Conservation (phyloP, 805 yeast species). For the Barnettozyma vustinii region DNA sequence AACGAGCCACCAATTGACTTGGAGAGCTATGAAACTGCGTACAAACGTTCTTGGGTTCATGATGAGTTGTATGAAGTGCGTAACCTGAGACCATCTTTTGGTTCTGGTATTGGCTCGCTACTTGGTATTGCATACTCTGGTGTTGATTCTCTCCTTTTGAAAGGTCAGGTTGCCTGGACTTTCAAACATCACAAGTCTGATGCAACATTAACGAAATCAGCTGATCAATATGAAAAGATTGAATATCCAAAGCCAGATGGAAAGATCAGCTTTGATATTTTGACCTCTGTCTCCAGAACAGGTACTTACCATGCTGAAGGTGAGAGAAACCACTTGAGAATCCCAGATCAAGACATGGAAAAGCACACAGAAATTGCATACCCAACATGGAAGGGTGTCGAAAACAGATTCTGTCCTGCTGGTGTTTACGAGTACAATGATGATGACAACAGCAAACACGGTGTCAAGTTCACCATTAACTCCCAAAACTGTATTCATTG, state of each 20-base stretch:
- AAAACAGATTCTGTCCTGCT: conserved; percentile 93
- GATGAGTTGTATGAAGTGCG: conserved; percentile 81
- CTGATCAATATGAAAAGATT: conserved; percentile 61
- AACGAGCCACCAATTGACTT: conserved; percentile 44
- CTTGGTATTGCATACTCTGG: conserved; percentile 89
- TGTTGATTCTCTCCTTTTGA: conserved; percentile 67
- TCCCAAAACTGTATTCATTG: conserved; percentile 98
- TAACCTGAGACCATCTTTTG: conserved; percentile 90
- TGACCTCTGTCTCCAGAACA: conserved; percentile 93
- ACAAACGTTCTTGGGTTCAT: conserved; percentile 77
- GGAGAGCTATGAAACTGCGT: conserved; percentile 53
- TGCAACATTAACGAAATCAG: conserved; percentile 63
- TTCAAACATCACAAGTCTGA: conserved; percentile 66
- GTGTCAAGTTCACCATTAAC: conserved; percentile 87
- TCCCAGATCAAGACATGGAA: conserved; percentile 55
- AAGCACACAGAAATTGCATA: conserved; percentile 65
- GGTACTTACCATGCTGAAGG: conserved; percentile 96
- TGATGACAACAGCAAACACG: conserved; percentile 49
- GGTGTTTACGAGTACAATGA: conserved; percentile 92
- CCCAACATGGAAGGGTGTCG: conserved; percentile 81
- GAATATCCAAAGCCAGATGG: conserved; percentile 96
- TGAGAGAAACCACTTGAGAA: conserved; percentile 81
- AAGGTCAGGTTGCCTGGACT: conserved; percentile 87
- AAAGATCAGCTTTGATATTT: conserved; percentile 81
- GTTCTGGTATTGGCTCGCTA: conserved; percentile 62